Conservation (phyloP, 176 grass and related monocot genomes). For the Triticum urartu region DNA sequence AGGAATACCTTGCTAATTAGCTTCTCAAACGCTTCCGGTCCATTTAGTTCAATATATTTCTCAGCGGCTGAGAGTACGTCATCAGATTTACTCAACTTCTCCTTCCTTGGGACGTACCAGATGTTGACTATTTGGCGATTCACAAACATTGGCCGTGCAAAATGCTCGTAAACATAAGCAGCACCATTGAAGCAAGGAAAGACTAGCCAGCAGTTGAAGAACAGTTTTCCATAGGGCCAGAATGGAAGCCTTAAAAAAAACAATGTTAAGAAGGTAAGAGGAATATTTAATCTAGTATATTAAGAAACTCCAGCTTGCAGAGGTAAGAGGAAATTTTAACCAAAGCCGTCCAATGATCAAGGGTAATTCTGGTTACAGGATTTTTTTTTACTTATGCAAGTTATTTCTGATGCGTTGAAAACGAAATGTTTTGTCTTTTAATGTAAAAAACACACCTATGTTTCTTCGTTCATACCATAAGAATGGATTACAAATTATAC, state of each 20-base stretch:
- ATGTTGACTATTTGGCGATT: conserved; percentile 85
- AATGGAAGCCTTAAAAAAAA: conserved; percentile 80
- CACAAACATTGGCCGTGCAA: conserved; percentile 75
- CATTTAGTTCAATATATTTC: conserved; percentile 89
- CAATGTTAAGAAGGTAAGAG: not conserved
- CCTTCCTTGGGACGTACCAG: conserved; percentile 65
- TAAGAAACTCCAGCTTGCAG: not conserved
- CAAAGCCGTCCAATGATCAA: not conserved
- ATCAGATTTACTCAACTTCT: conserved; percentile 62
- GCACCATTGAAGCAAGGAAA: conserved; percentile 89
- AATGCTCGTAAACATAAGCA: conserved; percentile 90
- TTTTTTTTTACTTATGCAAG: not conserved
- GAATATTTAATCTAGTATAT: not conserved
- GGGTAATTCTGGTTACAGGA: not conserved
- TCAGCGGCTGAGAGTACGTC: conserved; percentile 87
- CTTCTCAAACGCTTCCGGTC: conserved; percentile 82
- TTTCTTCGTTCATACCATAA: not conserved
- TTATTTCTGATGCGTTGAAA: not conserved
- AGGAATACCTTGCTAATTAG: conserved; percentile 86
- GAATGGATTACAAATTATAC: not conserved
- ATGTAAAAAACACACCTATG: not conserved
- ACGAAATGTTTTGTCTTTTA: not conserved
- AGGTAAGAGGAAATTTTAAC: not conserved
- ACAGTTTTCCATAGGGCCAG: conserved; percentile 92
- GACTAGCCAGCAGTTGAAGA: conserved; percentile 95